Evolutionary conservation across 2,329 filamentous ascomycete species (phyloP).

Genomic region (Cladosporium sphaerospermum): DNA sequence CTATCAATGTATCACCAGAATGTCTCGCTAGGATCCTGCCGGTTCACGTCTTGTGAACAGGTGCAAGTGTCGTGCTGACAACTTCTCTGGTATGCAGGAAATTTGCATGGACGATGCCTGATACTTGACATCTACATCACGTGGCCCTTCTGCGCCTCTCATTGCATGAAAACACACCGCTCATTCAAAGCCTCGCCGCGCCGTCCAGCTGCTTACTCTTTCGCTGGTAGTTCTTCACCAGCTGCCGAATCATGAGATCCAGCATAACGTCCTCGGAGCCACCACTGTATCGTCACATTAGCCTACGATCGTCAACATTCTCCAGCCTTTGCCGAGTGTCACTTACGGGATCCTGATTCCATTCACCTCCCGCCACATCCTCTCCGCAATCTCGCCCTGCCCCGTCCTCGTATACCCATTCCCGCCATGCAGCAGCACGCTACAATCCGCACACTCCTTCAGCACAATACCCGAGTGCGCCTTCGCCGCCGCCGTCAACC

Average conservation of each 20-base stretch:
- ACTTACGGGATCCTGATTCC: slow-evolving; percentile 28
- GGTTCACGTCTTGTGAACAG: too few species aligned
- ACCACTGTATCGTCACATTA: slow-evolving; percentile 34
- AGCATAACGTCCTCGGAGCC: slow-evolving; percentile 69
- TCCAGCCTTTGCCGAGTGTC: too few species aligned
- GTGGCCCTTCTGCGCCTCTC: too few species aligned
- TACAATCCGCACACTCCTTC: slow-evolving; percentile 63
- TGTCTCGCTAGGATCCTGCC: too few species aligned
- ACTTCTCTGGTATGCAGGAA: too few species aligned
- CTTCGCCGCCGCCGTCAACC: slow-evolving; percentile 65
- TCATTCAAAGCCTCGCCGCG: not conserved
- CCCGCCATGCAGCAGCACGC: slow-evolving; percentile 66
- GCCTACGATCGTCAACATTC: not conserved
- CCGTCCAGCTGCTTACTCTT: slow-evolving; percentile 49
- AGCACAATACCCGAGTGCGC: slow-evolving; percentile 66
- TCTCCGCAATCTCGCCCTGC: slow-evolving; percentile 64
- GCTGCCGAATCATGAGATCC: slow-evolving; percentile 61
- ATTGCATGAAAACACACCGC: not conserved
- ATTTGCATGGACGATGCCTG: too few species aligned
- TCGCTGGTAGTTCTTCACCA: slow-evolving; percentile 62
- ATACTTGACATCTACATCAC: too few species aligned
- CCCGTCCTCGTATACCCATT: slow-evolving; percentile 65
- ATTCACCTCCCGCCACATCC: slow-evolving; percentile 42
- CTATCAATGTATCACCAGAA: too few species aligned
- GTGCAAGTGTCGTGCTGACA: too few species aligned